Base-by-base conservation (phyloP, 2,329 filamentous ascomycete genomes). In the Diaporthe nobilis region DNA sequence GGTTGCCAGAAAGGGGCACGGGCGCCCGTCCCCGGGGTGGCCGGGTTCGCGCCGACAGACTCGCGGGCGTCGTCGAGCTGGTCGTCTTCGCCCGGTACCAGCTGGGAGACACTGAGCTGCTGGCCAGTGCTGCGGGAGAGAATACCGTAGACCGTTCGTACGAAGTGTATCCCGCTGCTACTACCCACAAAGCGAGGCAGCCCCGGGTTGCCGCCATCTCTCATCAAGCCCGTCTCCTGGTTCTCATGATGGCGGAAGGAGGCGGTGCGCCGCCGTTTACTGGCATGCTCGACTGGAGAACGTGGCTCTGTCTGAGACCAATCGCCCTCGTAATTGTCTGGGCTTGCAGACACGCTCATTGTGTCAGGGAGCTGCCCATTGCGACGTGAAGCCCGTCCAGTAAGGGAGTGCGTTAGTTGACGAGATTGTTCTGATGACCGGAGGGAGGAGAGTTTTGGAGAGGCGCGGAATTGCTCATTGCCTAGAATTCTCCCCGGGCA, bases 21-120 rank as follows among this genome's bases (percentile, higher is more conserved):
- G 55, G 72, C 79, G 76, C 77, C 80, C 25, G 78, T 81, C 34
- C 81, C 78, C 57, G 76, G 53, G 76, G 49, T 75, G 9, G 71
- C 47, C 37, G 55, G 67, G 25, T 34, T 47, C 47, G 51, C 67
- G 17, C 25, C 20, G 12, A 31, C 60, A 39, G 68, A 12, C 22
- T 77, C 73, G 17, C 39, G 75, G 5, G 58, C 77, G 25, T 82
- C 77, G 82, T 82, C 25, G 7, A 89, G 80, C 57, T 88, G 87
- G 74, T 91, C 90, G 76, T 91, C 89, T 78, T 91, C 90, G 1
- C 90, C 90, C 0, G 90, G 90, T 4, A 91, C 88, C 12, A 90
- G 84, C 49, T 81, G 78, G 71, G 82, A 81, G 70, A 82, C 82
- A 10, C 68, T 57, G 65, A 74, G 34, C 7, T 70, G 51, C 31